Percentiles rank a stretch among this genome's conserved stretches.
Evolutionary conservation across 2,329 filamentous ascomycete genomes (phyloP).

Genomic region (Fusarium papillatum): DNA sequence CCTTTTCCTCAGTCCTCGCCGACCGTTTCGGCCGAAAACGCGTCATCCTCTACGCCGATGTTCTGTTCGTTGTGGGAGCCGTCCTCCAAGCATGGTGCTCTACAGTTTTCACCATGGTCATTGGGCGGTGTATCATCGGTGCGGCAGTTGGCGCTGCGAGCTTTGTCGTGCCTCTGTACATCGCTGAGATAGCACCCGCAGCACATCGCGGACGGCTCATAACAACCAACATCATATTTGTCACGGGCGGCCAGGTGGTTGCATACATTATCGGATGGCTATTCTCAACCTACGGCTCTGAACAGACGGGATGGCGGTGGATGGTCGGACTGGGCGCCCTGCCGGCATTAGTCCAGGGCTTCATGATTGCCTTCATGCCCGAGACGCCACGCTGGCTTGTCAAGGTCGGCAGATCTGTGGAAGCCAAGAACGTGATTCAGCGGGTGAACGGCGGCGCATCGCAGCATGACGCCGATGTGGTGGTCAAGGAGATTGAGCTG

Average conservation of each 20-base stretch:
- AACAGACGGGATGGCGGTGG: constrained; percentile 82
- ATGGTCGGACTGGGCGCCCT: constrained; percentile 89
- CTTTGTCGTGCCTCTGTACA: constrained; percentile 89
- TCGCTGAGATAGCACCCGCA: constrained; percentile 87
- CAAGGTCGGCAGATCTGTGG: constrained; percentile 70
- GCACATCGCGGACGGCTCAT: constrained; percentile 83
- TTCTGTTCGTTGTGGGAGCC: constrained; percentile 78
- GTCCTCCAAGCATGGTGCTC: constrained; percentile 71
- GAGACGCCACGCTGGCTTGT: constrained; percentile 94
- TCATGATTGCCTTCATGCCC: constrained; percentile 79
- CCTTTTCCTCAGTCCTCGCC: constrained; percentile 74
- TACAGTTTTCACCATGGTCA: constrained; percentile 74
- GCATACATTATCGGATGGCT: constrained; percentile 89
- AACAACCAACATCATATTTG: constrained; percentile 84
- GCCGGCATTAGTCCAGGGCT: constrained; percentile 80
- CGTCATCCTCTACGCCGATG: constrained; percentile 74
- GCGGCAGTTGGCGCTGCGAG: constrained; percentile 81
- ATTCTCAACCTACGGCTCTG: constrained; percentile 69
- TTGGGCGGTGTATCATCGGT: constrained; percentile 78
- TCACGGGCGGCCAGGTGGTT: constrained; percentile 90
- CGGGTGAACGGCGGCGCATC: constrained; percentile 71
- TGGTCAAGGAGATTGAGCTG: constrained; percentile 78
- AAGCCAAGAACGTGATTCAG: constrained; percentile 75
- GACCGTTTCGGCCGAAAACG: constrained; percentile 72
- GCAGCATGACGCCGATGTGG: constrained; percentile 64